A percentile compares a stretch with the other conserved stretches of the same genome.
Conservation (phyloP, 768 basidiomycete genomes). For the Boletus rubroflammeus region DNA sequence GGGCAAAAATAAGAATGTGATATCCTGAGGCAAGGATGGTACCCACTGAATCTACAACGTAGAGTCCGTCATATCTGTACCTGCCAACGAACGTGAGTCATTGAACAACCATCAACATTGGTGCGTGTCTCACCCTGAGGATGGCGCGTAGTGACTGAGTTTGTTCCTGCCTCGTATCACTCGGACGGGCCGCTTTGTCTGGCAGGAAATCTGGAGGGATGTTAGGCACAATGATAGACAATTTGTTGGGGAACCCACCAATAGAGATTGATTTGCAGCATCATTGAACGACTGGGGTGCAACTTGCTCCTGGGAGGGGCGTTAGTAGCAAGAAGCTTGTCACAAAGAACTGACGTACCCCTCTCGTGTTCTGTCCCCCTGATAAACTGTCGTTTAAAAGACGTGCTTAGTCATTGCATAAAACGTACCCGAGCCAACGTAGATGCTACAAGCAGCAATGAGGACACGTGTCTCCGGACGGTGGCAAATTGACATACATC, state of each 20-base stretch:
- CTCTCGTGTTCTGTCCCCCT: constrained; percentile 24
- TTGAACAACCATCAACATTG: not conserved
- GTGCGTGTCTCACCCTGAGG: constrained; percentile 18
- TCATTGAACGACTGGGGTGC: constrained; percentile 24
- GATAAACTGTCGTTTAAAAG: not conserved
- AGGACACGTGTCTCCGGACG: not conserved
- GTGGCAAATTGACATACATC: constrained; percentile 30
- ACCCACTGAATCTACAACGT: constrained; percentile 25
- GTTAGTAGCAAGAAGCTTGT: not conserved
- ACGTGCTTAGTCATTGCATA: not conserved
- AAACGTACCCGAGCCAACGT: constrained; percentile 32
- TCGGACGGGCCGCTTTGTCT: constrained; percentile 33
- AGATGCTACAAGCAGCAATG: constrained; percentile 23
- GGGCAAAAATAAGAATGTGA: constrained; percentile 2
- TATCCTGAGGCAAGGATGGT: not conserved
- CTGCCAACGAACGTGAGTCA: constrained; percentile 10
- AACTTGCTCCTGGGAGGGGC: constrained; percentile 18
- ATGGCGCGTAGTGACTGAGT: constrained; percentile 17
- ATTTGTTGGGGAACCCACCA: constrained; percentile 5
- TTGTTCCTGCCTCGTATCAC: constrained; percentile 34
- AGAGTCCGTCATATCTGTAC: constrained; percentile 33
- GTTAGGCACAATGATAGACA: not conserved
- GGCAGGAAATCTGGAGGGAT: constrained; percentile 26
- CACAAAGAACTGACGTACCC: constrained; percentile 11
- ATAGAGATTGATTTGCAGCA: constrained; percentile 17